Evolutionary conservation across 108 stramenopile genomes (phyloP), one percentile per base, ranked within the genome.

Genomic region (Skeletonema grethae): DNA sequence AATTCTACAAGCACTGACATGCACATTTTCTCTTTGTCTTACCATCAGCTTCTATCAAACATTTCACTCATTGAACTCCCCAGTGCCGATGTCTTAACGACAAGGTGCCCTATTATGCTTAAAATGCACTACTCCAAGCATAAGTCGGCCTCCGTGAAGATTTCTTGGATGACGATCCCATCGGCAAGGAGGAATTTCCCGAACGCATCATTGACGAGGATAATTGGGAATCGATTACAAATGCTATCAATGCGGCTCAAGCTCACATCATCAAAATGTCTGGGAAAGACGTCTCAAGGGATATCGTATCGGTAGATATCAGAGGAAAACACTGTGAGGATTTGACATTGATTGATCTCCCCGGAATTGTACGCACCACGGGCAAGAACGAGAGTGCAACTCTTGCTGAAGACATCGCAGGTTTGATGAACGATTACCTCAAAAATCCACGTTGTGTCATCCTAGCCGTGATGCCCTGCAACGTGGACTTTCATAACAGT

Each of bases 281-380:
- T 28, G 61, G 72, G 8, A 82, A 78, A 50, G 77, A 82, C 15
- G 62, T 74, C 35, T 79, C 88, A 4, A 69, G 80, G 15, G 86
- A 89, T 69, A 60, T 85, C 7, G 82, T 89, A 61, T 68, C 64
- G 11, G 77, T 89, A 7, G 59, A 74, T 3, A 60, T 89, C 4
- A 30, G 61, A 55, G 83, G 80, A 10, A 72, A 79, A 25, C 61
- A 83, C 10, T 85, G 79, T 45, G 45, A 69, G 15, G 77, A 90
- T 69, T 79, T 97, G 46, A 94, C 95, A 16, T 79, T 97, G 46
- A 81, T 97, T 12, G 97, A 97, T 68, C 76, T 97, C 20, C 97
- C 97, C 4, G 97, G 97, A 11, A 75, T 95, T 48, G 92, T 95
- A 0, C 90, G 91, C n/a, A 88, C 84, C 30, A 75, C 78, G 9